Evolutionary conservation across 495 filamentous ascomycete genomes (phyloP), one percentile per base, ranked within the genome.

Genomic region (Hyaloscypha hepaticicola): DNA sequence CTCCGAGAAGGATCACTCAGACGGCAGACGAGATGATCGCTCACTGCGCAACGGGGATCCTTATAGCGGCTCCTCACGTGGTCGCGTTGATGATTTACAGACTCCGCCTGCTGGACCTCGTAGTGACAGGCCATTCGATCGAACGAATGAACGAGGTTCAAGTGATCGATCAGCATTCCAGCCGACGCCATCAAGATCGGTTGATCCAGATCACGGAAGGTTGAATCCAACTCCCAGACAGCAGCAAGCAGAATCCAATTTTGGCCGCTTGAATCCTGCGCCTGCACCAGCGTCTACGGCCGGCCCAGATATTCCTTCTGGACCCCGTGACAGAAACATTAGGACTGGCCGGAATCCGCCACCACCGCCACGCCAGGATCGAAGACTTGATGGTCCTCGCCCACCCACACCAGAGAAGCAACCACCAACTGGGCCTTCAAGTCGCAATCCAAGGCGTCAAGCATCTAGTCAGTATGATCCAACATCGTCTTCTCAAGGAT

Each of bases 221-320:
- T 75, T 84, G n/a, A 82, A 76, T 65, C 77, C 79, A 65, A 78
- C 78, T 55, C 24, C 52, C 26, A 57, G 61, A 41, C 78, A 79
- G 31, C n/a, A n/a, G 19, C 78, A 77, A 49, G 75, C 78, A 24
- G 88, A 91, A 72, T 82, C 81, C 5, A 85, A 85, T 62, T 86
- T 86, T 67, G 85, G 85, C 29, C 80, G 85, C 22, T 72, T 88
- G 48, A 86, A 82, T 64, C 74, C 81, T 7, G 78, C 80, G 21
- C 70, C 79, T 19, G 6, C 27, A 14, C 74, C 81, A 16, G 78
- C 80, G n/a, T 70, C 79, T 14, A 21, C 53, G 8, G n/a, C 53
- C 7, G 71, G 79, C 33, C 71, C 79, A 8, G 86, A 87, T 51
- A 84, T 87, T 51, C 91, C 92, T 1, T 88, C 86, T 26, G 92